phyloP scores from a whole-genome alignment of 805 yeast species.

The Cyberlindnera xishuangbannaensis region DNA sequence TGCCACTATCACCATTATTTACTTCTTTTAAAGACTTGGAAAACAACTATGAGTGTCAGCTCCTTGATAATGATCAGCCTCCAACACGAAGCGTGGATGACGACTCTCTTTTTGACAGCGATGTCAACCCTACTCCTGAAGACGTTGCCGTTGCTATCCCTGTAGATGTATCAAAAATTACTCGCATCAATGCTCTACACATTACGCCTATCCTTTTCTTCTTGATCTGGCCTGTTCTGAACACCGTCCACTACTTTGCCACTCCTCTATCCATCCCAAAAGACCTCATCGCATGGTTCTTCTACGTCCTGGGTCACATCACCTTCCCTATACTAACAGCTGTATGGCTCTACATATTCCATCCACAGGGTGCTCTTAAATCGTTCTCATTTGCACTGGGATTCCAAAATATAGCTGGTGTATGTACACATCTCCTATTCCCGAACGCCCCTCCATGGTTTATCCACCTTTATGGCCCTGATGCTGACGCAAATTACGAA shows the following conservation, averaged over 20 bases:
- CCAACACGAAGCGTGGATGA: too few relatives aligned
- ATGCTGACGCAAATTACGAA: constrained; percentile 48
- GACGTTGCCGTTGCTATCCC: too few relatives aligned
- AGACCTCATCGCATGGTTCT: constrained; percentile 56
- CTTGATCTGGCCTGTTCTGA: constrained; percentile 43
- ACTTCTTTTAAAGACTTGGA: constrained; percentile 6
- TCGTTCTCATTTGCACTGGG: constrained; percentile 53
- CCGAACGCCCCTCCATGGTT: constrained; percentile 80
- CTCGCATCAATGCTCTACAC: constrained; percentile 13
- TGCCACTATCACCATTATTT: constrained; percentile 17
- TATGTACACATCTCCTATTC: constrained; percentile 51
- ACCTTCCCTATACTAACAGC: constrained; percentile 57
- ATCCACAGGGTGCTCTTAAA: constrained; percentile 56
- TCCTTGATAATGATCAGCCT: neutral
- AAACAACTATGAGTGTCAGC: constrained; percentile 4
- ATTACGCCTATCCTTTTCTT: constrained; percentile 33
- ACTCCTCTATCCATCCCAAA: constrained; percentile 37
- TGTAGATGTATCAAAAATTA: constrained; percentile 9
- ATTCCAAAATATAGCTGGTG: constrained; percentile 53
- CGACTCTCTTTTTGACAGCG: constrained; percentile 15
- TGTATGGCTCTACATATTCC: constrained; percentile 59
- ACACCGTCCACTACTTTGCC: constrained; percentile 37
- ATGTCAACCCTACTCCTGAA: too few relatives aligned
- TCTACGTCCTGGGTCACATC: constrained; percentile 57
- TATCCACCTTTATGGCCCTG: constrained; percentile 53